Percentiles rank a stretch among this genome's conserved stretches.
These are phyloP conservation scores for Corchorus olitorius DNA, from an alignment of 345 rosid genomes.

Conservation along the genomic window DNA sequence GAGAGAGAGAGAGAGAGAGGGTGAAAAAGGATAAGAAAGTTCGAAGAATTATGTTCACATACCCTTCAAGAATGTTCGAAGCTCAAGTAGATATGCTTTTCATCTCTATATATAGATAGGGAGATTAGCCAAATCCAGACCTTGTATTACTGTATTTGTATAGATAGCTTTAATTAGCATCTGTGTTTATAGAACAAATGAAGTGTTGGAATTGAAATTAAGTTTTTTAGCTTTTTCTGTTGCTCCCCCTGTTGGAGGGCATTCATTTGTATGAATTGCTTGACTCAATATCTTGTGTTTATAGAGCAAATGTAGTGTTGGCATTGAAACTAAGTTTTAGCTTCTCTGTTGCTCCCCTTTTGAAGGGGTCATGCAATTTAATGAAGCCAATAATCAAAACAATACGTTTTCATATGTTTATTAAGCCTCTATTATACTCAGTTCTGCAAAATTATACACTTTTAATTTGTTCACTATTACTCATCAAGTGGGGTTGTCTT, in stretches of 20 bases:
- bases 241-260: background rate
- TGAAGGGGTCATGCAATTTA: no score
- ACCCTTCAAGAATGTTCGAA: background rate
- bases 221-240: conserved; percentile 5
- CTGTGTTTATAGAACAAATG: background rate
- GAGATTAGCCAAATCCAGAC: background rate
- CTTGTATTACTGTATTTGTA: background rate
- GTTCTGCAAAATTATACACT: background rate
- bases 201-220: background rate
- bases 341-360: no score
- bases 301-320: no score
- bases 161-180: background rate
- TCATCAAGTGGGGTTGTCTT: background rate
- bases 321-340: no score
- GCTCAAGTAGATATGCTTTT: background rate
- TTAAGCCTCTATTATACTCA: no score
- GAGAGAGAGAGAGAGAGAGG: background rate
- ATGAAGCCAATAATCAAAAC: no score
- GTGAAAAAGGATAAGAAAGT: background rate
- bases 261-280: background rate
- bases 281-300: no score
- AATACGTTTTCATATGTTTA: background rate
- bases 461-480: background rate
- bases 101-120: background rate
- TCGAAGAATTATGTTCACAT: background rate